These are phyloP conservation scores for Byssoonygena ceratinophila DNA, from an alignment of 2,329 filamentous ascomycete genomes.

Conservation along the genomic window DNA sequence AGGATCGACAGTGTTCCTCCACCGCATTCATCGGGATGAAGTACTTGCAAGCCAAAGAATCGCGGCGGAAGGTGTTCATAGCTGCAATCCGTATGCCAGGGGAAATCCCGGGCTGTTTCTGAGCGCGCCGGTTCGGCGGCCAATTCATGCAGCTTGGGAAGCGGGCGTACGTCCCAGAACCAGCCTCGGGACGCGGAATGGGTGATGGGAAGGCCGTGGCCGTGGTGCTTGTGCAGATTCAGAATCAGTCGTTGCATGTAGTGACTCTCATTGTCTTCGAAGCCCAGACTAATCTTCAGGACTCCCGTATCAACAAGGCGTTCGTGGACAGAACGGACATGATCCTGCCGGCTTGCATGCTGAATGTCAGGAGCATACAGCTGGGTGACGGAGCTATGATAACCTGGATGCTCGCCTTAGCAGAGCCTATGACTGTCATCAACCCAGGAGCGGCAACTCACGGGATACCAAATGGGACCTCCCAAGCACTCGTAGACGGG, in stretches of 20 bases:
- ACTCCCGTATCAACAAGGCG: conserved; percentile 22
- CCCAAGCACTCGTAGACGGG: neutral
- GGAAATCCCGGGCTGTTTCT: conserved; percentile 36
- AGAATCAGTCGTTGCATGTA: conserved; percentile 30
- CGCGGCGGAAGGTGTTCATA: conserved; percentile 32
- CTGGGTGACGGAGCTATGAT: conserved; percentile 1
- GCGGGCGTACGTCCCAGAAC: conserved; percentile 39
- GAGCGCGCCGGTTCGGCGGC: conserved; percentile 29
- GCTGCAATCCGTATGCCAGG: conserved; percentile 40
- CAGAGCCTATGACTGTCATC: neutral
- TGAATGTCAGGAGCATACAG: neutral
- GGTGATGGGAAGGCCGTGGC: conserved; percentile 32
- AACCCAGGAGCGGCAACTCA: neutral
- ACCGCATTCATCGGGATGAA: conserved; percentile 33
- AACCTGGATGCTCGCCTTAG: conserved; percentile 3
- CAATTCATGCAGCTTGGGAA: conserved; percentile 21
- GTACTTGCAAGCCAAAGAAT: conserved; percentile 36
- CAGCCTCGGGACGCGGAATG: conserved; percentile 36
- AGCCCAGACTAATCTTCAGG: conserved; percentile 30
- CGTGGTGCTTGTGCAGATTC: conserved; percentile 27
- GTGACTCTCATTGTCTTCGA: conserved; percentile 25
- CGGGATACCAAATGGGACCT: neutral
- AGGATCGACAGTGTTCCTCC: conserved; percentile 35
- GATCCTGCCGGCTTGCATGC: conserved; percentile 8
- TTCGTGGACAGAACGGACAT: conserved; percentile 5